Conservation (phyloP, 768 basidiomycete species). For the Naganishia vaughanmartiniae region DNA sequence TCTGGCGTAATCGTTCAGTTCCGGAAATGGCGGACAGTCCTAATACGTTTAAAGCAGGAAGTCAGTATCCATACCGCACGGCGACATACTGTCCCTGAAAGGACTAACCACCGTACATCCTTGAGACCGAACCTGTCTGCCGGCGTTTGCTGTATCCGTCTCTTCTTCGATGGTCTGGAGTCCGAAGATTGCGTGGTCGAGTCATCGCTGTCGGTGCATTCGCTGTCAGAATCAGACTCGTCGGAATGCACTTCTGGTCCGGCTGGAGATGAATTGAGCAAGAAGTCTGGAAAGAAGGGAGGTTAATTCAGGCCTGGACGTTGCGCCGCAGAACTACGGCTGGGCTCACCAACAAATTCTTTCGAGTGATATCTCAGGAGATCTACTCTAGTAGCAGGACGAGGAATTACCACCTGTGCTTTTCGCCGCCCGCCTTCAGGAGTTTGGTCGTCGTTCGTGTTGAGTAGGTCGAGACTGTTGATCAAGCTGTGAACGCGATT, state of each 20-base stretch:
- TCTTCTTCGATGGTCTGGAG: not conserved
- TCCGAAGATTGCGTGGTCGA: slow-evolving; percentile 30
- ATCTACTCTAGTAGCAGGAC: slow-evolving; percentile 60
- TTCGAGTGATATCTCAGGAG: slow-evolving; percentile 67
- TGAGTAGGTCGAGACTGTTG: slow-evolving; percentile 26
- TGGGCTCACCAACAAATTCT: slow-evolving; percentile 64
- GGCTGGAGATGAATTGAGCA: not conserved
- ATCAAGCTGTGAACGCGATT: slow-evolving; percentile 43
- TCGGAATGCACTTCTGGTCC: not conserved
- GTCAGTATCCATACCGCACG: not conserved
- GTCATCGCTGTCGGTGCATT: slow-evolving; percentile 53
- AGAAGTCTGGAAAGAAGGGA: not conserved
- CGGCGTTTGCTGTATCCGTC: not conserved
- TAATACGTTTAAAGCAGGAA: not conserved
- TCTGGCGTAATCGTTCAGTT: slow-evolving; percentile 66
- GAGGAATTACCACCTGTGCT: slow-evolving; percentile 58
- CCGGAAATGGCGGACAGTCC: slow-evolving; percentile 79
- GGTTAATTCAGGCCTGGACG: not conserved
- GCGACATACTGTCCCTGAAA: not conserved
- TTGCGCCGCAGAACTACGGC: too few species aligned
- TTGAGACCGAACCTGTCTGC: slow-evolving; percentile 12
- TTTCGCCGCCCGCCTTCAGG: not conserved
- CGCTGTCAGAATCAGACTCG: slow-evolving; percentile 61
- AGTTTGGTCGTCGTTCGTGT: not conserved
- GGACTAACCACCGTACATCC: slow-evolving; percentile 22